A percentile compares a stretch with the other conserved stretches of the same genome.
Conservation (phyloP, 2,329 filamentous ascomycete genomes). For the Didymella keratinophila region DNA sequence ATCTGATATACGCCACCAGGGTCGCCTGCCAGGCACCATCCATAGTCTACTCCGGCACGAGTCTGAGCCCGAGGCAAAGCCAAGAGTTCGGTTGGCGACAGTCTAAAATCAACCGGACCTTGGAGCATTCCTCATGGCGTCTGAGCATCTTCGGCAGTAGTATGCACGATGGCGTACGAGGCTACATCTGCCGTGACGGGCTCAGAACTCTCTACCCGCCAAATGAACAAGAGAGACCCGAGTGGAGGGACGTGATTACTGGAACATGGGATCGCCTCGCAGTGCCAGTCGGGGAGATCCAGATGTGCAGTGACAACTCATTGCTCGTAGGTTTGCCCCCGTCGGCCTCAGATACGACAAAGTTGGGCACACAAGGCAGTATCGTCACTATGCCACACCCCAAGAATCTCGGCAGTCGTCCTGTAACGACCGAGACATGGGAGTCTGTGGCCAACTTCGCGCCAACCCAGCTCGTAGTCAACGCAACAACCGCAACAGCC, state of each 20-base stretch:
- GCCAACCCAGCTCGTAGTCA: constrained; percentile 16
- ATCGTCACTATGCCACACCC: neutral
- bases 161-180: constrained; percentile 34
- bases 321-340: neutral
- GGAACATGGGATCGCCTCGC: neutral
- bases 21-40: neutral
- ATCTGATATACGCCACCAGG: constrained; percentile 25
- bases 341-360: neutral
- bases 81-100: neutral
- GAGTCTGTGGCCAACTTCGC: constrained; percentile 6
- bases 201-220: constrained; percentile 26
- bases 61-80: constrained; percentile 25
- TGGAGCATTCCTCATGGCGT: too few relatives aligned
- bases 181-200: constrained; percentile 18
- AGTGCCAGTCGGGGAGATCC: neutral
- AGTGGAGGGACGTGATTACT: neutral
- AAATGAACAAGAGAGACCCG: neutral
- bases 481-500: constrained; percentile 36
- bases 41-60: constrained; percentile 31
- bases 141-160: constrained; percentile 30
- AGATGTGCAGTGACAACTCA: constrained; percentile 8
- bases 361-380: neutral
- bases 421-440: too few relatives aligned
- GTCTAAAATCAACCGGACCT: constrained; percentile 6
- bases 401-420: neutral